phyloP scores from a whole-genome alignment of 2,329 filamentous ascomycete genomes.

The Fusarium falciforme region DNA sequence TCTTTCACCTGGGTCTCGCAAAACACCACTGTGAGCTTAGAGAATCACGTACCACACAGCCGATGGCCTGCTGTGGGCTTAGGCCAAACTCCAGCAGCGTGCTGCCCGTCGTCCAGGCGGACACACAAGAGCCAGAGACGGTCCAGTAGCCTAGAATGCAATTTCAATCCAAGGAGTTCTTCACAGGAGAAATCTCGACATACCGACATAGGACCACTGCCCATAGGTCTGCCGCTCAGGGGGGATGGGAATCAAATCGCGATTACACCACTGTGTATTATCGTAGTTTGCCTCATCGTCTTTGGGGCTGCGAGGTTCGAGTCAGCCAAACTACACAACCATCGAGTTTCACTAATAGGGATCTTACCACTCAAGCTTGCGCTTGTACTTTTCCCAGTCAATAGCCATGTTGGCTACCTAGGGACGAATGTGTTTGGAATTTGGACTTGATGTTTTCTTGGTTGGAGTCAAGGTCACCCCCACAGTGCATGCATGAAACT shows the following conservation, averaged over 20 bases:
- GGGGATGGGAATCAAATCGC: conserved; percentile 47
- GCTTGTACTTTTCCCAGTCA: conserved; percentile 22
- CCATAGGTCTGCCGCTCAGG: conserved; percentile 41
- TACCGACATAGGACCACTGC: conserved; percentile 42
- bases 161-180: neutral
- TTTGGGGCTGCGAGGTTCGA: conserved; percentile 22
- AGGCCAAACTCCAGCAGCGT: conserved; percentile 42
- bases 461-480: neutral
- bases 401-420: conserved; percentile 1
- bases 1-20: neutral
- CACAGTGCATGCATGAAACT: conserved; percentile 8
- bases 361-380: conserved; percentile 24
- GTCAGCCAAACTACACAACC: neutral
- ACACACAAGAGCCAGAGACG: conserved; percentile 40
- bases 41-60: conserved; percentile 29
- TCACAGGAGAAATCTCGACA: neutral
- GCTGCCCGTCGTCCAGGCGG: conserved; percentile 41
- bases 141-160: conserved; percentile 35
- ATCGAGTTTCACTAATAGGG: neutral
- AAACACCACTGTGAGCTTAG: neutral
- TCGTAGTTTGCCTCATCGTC: conserved; percentile 45
- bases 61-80: conserved; percentile 43
- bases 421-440: neutral
- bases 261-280: conserved; percentile 49
- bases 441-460: neutral